Evolutionary conservation across 495 filamentous ascomycete species (phyloP), one percentile per base, ranked within the genome.

Genomic region (Alectoria sarmentosa): DNA sequence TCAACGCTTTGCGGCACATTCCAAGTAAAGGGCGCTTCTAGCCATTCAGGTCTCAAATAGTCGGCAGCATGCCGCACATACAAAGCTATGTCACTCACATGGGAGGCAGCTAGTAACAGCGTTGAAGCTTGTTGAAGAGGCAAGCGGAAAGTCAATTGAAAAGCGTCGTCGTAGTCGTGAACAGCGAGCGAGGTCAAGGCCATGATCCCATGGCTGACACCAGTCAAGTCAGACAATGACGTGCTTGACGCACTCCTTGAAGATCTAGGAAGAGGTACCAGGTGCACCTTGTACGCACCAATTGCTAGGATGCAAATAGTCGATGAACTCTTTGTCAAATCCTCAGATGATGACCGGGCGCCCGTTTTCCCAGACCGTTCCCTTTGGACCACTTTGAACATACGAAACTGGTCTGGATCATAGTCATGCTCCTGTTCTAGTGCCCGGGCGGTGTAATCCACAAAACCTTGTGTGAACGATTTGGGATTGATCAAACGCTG

Each of bases 351-450:
- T 36, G 88, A 86, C 44, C 83, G 75, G 64, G 82, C 82, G 56
- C 78, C 76, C 49, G 76, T 75, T 69, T 84, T 86, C 28, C 80
- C 76, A n/a, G 79, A 55, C 34, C 52, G 52, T 21, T 55, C 81
- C 61, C 92, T 87, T 66, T 91, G 88, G 36, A 95, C 84, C 19
- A 96, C 89, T 19, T 89, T 87, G 73, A 90, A 97, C 67, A 97
- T 87, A 63, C 89, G 84, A 70, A 91, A 88, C 52, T 84, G 82
- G 23, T 77, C 76, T 58, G 87, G 84, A 61, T 87, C 82, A 70
- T 91, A 92, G 70, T 89, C 86, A 55, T 85, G 79, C 63, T 87
- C 83, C 59, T 79, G 77, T 65, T 90, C 88, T 39, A 96, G 72
- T 59, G 86, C 82, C 48, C 82, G 77, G 28, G 82, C 83, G 58